phyloP scores from a whole-genome alignment of 2,329 filamentous ascomycete genomes.

The Aspergillus fumigatiaffinis region DNA sequence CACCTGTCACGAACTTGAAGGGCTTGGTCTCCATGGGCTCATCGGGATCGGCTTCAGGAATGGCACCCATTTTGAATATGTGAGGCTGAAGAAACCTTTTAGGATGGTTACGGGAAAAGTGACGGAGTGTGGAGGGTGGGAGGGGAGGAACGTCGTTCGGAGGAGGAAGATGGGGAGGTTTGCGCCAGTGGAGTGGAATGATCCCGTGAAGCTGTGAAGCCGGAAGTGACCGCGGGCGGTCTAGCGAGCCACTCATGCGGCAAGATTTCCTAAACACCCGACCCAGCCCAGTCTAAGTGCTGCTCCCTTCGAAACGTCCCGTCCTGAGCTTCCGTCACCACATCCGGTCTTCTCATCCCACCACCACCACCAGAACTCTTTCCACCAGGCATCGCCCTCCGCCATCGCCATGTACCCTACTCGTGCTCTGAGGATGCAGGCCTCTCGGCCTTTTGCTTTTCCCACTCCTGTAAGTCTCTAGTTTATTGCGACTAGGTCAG shows the following conservation, averaged over 20 bases:
- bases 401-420: constrained; percentile 60
- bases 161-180: constrained; percentile 27
- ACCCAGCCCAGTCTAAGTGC: constrained; percentile 20
- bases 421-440: constrained; percentile 61
- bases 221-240: constrained; percentile 37
- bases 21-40: constrained; percentile 91
- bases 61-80: constrained; percentile 76
- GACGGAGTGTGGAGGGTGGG: constrained; percentile 16
- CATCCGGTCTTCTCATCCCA: constrained; percentile 12
- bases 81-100: constrained; percentile 15
- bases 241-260: constrained; percentile 36
- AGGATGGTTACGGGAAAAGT: constrained; percentile 10
- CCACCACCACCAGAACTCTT: constrained; percentile 14
- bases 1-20: constrained; percentile 99
- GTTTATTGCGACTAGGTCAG: constrained; percentile 9
- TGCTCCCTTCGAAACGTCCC: constrained; percentile 11
- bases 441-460: constrained; percentile 44
- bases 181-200: constrained; percentile 27
- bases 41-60: constrained; percentile 57
- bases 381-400: constrained; percentile 7
- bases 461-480: constrained; percentile 65
- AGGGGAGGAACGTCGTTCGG: constrained; percentile 19
- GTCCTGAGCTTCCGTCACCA: constrained; percentile 21
- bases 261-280: constrained; percentile 35
- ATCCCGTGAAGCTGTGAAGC: constrained; percentile 33